phyloP scores from a whole-genome alignment of 73 alveolate genomes.

The Paramecium tetraurelia region DNA sequence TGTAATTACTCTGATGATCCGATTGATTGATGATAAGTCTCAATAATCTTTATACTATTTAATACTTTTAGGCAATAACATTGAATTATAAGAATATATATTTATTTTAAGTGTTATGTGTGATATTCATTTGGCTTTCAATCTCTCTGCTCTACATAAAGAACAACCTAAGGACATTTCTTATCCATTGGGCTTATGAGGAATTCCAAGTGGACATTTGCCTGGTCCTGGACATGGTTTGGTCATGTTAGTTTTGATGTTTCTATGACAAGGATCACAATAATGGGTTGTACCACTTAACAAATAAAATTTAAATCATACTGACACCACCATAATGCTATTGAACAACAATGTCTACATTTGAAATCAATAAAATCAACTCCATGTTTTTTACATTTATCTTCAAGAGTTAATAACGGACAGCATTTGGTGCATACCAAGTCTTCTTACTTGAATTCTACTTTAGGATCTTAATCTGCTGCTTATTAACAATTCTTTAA shows the following conservation, averaged over 20 bases:
- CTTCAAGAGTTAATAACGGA: conserved; percentile 68
- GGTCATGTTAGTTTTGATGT: conserved; percentile 33
- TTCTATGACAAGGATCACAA: conserved; percentile 88
- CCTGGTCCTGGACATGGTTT: conserved; percentile 59
- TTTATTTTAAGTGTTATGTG: background rate
- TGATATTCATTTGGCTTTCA: conserved; percentile 12
- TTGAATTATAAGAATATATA: background rate
- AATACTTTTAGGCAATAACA: conserved; percentile 51
- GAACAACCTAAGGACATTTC: conserved; percentile 62
- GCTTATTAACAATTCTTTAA: conserved; percentile 82
- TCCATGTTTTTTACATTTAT: conserved; percentile 83
- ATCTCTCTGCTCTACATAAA: conserved; percentile 58
- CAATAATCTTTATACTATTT: background rate
- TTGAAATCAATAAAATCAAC: conserved; percentile 89
- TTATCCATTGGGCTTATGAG: conserved; percentile 64
- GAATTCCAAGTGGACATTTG: conserved; percentile 57
- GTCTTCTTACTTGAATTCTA: conserved; percentile 74
- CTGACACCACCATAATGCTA: conserved; percentile 92
- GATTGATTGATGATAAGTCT: background rate
- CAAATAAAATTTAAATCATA: background rate
- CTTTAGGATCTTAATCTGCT: conserved; percentile 69
- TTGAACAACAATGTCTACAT: conserved; percentile 90
- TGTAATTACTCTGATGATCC: too few relatives aligned
- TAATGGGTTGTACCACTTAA: conserved; percentile 83
- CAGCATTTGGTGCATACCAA: conserved; percentile 80